Percentiles rank a stretch among this genome's conserved stretches.
These are phyloP conservation scores for Grammothele lineata DNA, from an alignment of 768 basidiomycete genomes.

Conservation along the genomic window DNA sequence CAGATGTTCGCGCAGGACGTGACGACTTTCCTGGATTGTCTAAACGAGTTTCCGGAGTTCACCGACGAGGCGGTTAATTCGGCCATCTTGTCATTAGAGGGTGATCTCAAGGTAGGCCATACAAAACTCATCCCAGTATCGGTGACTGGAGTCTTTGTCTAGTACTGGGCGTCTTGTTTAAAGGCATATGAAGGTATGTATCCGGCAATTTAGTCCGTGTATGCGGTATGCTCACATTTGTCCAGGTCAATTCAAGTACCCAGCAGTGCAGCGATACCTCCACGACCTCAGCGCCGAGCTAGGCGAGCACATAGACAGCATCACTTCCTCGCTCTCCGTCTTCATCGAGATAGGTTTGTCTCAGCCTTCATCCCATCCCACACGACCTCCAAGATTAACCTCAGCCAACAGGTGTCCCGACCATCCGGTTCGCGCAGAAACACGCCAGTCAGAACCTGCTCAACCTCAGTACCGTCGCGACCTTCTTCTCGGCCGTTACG, in stretches of 20 bases:
- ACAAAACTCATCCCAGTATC: slow-evolving; percentile 2
- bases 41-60: slow-evolving; percentile 80
- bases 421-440: slow-evolving; percentile 72
- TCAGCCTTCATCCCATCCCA: not conserved
- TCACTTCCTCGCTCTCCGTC: slow-evolving; percentile 62
- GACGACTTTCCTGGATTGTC: slow-evolving; percentile 59
- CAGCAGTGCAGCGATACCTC: slow-evolving; percentile 69
- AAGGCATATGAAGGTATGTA: slow-evolving; percentile 57
- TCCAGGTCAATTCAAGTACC: slow-evolving; percentile 66
- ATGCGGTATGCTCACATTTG: too few species aligned
- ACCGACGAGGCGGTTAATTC: slow-evolving; percentile 68
- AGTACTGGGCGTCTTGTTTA: slow-evolving; percentile 77
- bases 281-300: slow-evolving; percentile 73
- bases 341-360: slow-evolving; percentile 71
- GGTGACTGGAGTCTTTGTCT: not conserved
- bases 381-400: not conserved
- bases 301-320: slow-evolving; percentile 68
- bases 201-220: too few species aligned
- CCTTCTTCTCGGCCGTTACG: slow-evolving; percentile 73
- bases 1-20: slow-evolving; percentile 61
- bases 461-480: slow-evolving; percentile 73
- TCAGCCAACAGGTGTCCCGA: slow-evolving; percentile 55
- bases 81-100: slow-evolving; percentile 63
- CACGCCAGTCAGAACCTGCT: slow-evolving; percentile 60
- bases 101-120: slow-evolving; percentile 55